phyloP scores from a whole-genome alignment of 148 eudicot species.

The Salicornia ramosissima region DNA sequence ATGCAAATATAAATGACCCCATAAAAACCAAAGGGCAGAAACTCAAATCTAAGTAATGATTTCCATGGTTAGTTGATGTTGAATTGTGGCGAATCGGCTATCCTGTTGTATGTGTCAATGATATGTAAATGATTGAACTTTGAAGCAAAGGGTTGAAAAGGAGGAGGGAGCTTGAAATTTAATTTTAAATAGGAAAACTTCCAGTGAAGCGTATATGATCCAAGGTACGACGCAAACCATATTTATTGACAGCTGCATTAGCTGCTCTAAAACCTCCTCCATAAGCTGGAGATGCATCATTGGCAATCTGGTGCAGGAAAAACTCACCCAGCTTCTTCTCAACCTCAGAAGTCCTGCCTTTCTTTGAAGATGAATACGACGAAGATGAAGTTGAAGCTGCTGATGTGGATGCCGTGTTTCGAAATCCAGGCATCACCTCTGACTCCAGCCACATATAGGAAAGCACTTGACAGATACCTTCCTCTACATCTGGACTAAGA shows the following conservation, averaged over 20 bases:
- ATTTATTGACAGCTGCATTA: constrained; percentile 73
- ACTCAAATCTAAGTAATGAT: constrained; percentile 5
- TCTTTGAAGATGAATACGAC: constrained; percentile 58
- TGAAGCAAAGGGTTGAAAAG: neutral
- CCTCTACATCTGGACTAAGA: constrained; percentile 80
- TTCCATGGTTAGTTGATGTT: constrained; percentile 23
- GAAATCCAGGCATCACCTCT: constrained; percentile 64
- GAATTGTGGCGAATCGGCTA: neutral
- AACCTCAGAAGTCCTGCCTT: constrained; percentile 68
- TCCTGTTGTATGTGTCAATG: constrained; percentile 17
- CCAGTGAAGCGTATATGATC: constrained; percentile 80
- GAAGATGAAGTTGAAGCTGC: constrained; percentile 36
- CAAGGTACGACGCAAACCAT: constrained; percentile 72
- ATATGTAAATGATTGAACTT: constrained; percentile 3
- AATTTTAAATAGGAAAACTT: constrained; percentile 56
- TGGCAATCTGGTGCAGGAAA: constrained; percentile 82
- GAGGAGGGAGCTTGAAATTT: neutral
- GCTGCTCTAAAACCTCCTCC: constrained; percentile 93
- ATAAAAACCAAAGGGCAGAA: constrained; percentile 22
- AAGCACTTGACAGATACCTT: constrained; percentile 95
- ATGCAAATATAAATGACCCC: constrained; percentile 12
- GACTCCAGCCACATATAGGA: constrained; percentile 98
- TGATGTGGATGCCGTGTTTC: constrained; percentile 59
- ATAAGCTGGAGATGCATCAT: constrained; percentile 87
- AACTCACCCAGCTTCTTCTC: constrained; percentile 83